Base-by-base conservation (phyloP, 805 yeast species). In the Priceomyces carsonii region DNA sequence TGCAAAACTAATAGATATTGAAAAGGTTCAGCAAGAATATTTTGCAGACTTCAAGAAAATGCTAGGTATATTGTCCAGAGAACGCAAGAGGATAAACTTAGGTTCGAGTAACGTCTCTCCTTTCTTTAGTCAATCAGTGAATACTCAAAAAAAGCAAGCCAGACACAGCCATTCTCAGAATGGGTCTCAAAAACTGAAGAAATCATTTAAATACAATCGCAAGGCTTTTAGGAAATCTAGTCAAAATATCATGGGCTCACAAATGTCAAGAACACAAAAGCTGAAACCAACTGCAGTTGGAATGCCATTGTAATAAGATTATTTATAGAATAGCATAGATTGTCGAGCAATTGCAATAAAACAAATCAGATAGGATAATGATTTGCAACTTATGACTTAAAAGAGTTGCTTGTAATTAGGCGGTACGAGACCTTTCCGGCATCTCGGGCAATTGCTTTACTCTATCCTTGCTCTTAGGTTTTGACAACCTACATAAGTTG, bases 21-120 rank as follows among this genome's bases (percentile, higher is more conserved):
- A 56, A 18, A 48, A 55, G 37, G 55, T 57, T 5, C 66, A 57
- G 21, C 33, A 50, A 19, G 50, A 55, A 2, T 50, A 55, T 42
- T 76, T 70, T 45, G 47, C 46, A 26, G 48, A 57, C 39, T 75
- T 76, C 53, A 68, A 65, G 36, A 57, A 58, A 18, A 31, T 54
- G 15, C 51, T 76, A 29, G 49, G 47, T 3, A 46, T 50, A 10
- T 51, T 71, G 26, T 43, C 64, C 7, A 43, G 60, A 18, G 66
- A 59, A 23, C 41, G 72, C 7, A 59, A 61, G 44, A 54, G 44
- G 20, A 25, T 18, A 6, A 18, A n/a, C 8, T n/a, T 6, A 13
- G 16, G 10, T 18, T 9, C 9, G 15, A 12, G 24, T 12, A 27
- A 15, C 17, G 17, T 21, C 9, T 35, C 38, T 2, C 34, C 33